phyloP scores from a whole-genome alignment of 2,329 filamentous ascomycete species.

The Colletotrichum horii region DNA sequence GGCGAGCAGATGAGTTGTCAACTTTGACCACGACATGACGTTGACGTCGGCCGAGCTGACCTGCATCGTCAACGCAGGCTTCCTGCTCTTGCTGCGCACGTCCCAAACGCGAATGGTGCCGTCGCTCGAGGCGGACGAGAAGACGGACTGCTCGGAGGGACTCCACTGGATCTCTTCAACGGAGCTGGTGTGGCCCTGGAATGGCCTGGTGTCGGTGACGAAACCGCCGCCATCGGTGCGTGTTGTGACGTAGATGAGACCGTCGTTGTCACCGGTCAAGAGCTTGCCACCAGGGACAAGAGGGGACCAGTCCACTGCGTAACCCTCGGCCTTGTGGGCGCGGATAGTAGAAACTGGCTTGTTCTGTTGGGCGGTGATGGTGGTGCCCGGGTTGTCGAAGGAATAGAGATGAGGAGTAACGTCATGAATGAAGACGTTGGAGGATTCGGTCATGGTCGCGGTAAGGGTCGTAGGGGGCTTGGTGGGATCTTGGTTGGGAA shows the following conservation, averaged over 20 bases:
- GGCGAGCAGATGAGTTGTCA: constrained; percentile 88
- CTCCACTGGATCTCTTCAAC: constrained; percentile 98
- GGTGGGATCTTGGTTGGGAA: constrained; percentile 72
- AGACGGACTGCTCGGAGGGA: constrained; percentile 89
- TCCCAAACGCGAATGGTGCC: constrained; percentile 98
- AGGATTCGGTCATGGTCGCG: constrained; percentile 90
- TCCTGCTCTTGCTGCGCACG: constrained; percentile 85
- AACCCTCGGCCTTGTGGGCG: constrained; percentile 92
- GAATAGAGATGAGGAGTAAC: constrained; percentile 86
- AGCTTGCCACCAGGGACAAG: constrained; percentile 81
- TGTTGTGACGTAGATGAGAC: constrained; percentile 87
- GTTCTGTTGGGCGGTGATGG: constrained; percentile 81
- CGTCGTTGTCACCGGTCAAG: constrained; percentile 89
- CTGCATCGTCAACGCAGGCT: constrained; percentile 85
- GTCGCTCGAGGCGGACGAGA: constrained; percentile 91
- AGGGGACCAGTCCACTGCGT: constrained; percentile 96
- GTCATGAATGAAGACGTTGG: constrained; percentile 90
- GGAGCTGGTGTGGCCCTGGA: constrained; percentile 82
- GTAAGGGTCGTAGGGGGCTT: constrained; percentile 82
- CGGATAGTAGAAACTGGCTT: constrained; percentile 87
- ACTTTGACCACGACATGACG: constrained; percentile 92
- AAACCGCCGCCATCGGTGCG: constrained; percentile 87
- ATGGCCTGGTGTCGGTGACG: constrained; percentile 83
- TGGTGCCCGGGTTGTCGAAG: constrained; percentile 87
- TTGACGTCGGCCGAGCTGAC: constrained; percentile 90